Conservation (phyloP, 1,284 basidiomycete genomes). For the Rhizoctonia solani region DNA sequence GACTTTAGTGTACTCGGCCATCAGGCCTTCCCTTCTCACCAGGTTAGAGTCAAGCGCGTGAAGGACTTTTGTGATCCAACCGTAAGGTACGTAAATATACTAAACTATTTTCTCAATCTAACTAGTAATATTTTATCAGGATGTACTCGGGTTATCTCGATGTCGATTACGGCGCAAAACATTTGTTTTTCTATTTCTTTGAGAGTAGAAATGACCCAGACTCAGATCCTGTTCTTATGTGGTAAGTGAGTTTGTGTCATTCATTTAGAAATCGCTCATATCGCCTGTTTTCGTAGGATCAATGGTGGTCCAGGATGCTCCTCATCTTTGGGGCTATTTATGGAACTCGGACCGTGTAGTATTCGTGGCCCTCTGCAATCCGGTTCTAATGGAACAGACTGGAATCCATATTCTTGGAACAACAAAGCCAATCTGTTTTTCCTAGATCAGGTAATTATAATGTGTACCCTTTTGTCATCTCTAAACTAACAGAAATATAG, state of each 20-base stretch:
- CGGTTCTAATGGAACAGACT: slow-evolving; percentile 51
- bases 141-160: slow-evolving; percentile 68
- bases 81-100: slow-evolving; percentile 11
- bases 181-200: slow-evolving; percentile 86
- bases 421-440: slow-evolving; percentile 70
- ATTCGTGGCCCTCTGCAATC: slow-evolving; percentile 40
- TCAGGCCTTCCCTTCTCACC: slow-evolving; percentile 18
- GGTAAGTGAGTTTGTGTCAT: background rate
- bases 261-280: background rate
- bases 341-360: slow-evolving; percentile 60
- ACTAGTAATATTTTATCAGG: slow-evolving; percentile 37
- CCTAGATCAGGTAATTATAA: slow-evolving; percentile 60
- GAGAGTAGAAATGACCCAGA: slow-evolving; percentile 71
- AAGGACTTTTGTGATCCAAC: slow-evolving; percentile 22
- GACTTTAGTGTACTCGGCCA: slow-evolving; percentile 18
- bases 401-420: slow-evolving; percentile 69
- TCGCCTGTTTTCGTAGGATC: slow-evolving; percentile 62
- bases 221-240: slow-evolving; percentile 42
- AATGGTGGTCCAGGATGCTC: slow-evolving; percentile 66
- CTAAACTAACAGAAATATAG: background rate
- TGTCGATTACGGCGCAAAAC: slow-evolving; percentile 69
- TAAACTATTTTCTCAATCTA: background rate
- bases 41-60: slow-evolving; percentile 20
- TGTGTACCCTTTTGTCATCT: background rate
- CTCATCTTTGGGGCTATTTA: slow-evolving; percentile 66